Evolutionary conservation across 495 filamentous ascomycete genomes (phyloP), one percentile per base, ranked within the genome.

Genomic region (Podospora pseudopauciseta): DNA sequence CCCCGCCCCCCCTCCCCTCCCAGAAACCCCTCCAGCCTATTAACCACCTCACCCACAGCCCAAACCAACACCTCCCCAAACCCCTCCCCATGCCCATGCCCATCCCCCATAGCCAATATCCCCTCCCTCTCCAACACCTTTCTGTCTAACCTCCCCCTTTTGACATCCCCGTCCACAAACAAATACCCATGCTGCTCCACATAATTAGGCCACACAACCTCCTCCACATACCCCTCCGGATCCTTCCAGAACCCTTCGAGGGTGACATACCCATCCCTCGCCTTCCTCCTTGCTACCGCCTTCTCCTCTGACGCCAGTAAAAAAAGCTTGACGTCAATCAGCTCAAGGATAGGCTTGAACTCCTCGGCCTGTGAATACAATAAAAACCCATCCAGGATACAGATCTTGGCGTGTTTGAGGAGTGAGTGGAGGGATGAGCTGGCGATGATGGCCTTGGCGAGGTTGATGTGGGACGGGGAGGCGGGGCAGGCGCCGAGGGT

Each of bases 181-280:
- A 97, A 78, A 81, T 89, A 92, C 65, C 80, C 76, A 80, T 98
- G 93, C 75, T 90, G 85, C 71, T 83, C 81, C 23, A 90, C 91
- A 76, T 97, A 98, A 68, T 93, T 91, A 30, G 93, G 94, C 95
- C 95, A 99, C 3, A 99, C 95, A 66, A 99, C 85, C 79, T 90
- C 85, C 72, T 99, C 95, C 59, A 97, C 93, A 78, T 97, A 99
- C 0, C 92, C 93, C 1, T 91, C 91, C 2, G 95, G 95, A 76
- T 99, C 95, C 20, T 86, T 84, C 95, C 94, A 99, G 80, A 96
- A 97, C 18, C 94, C 94, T 76, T 89, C 90, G 63, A 91, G 81
- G 26, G 93, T 97, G 26, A 94, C 92, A 82, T 97, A 99, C 44
- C 92, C 93, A 71, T 81, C 87, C 73, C 95, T 80, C 2, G 86